These are phyloP conservation scores for Curvularia sp. DNA, from an alignment of 2,329 filamentous ascomycete species.

Conservation along the genomic window DNA sequence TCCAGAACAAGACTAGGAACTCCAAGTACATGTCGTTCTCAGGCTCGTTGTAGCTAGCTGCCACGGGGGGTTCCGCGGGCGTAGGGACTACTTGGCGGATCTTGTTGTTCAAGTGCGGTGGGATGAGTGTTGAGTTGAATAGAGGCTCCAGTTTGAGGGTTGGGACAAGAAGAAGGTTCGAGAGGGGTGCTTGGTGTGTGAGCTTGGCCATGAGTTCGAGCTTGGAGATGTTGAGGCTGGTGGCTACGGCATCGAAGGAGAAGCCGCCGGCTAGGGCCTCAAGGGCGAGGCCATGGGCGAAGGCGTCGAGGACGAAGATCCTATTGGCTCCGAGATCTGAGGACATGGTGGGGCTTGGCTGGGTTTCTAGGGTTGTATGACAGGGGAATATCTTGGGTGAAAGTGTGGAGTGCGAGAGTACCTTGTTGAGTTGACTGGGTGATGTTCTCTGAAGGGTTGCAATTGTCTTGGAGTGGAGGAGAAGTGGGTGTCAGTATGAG, in stretches of 20 bases:
- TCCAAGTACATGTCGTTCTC: background rate
- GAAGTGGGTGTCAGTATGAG: background rate
- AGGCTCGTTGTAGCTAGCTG: background rate
- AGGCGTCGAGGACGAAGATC: conserved; percentile 10
- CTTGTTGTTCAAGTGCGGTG: background rate
- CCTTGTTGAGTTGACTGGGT: background rate
- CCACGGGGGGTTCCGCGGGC: background rate
- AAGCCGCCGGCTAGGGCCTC: background rate
- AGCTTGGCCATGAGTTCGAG: conserved; percentile 10
- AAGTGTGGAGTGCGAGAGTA: background rate
- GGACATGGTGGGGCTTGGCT: conserved; percentile 1
- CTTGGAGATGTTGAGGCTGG: conserved; percentile 11
- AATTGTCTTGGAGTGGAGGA: no score
- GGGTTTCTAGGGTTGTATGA: background rate
- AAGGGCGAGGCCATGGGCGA: background rate
- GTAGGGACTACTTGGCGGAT: background rate
- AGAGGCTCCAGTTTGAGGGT: background rate
- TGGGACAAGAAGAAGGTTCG: conserved; percentile 8
- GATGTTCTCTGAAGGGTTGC: background rate
- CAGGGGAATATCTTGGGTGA: background rate
- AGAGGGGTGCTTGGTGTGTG: conserved; percentile 9
- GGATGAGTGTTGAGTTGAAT: background rate
- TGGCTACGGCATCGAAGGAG: conserved; percentile 8
- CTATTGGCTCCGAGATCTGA: background rate
- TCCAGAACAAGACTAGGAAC: conserved; percentile 4